Evolutionary conservation across 2,329 filamentous ascomycete genomes (phyloP).

Genomic region (Samsoniella hepiali): DNA sequence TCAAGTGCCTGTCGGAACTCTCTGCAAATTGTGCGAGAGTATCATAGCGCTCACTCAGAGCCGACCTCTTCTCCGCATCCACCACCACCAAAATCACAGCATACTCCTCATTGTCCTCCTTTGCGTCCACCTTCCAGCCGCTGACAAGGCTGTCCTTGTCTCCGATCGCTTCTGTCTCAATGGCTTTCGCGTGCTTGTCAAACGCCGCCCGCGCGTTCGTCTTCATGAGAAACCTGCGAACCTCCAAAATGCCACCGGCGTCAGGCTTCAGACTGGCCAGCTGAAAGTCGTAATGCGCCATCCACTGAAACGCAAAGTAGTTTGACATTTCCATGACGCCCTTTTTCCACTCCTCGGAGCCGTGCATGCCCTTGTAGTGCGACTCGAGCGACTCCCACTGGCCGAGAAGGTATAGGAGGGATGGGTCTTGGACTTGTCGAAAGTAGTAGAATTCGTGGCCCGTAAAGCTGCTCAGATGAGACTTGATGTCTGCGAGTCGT

Average conservation of each 20-base stretch:
- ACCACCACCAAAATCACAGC: not conserved
- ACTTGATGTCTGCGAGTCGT: not conserved
- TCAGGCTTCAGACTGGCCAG: not conserved
- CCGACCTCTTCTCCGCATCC: not conserved
- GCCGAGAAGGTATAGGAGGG: not conserved
- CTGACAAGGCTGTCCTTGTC: not conserved
- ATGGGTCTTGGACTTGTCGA: not conserved
- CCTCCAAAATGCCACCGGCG: not conserved
- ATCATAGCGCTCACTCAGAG: not conserved
- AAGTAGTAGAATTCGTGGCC: not conserved
- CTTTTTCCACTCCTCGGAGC: not conserved
- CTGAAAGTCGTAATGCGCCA: not conserved
- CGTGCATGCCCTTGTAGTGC: not conserved
- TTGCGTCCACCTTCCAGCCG: not conserved
- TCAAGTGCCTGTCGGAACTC: not conserved
- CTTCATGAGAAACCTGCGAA: not conserved
- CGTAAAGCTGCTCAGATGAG: not conserved
- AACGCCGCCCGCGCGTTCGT: not conserved
- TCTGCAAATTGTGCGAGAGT: not conserved
- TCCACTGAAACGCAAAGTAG: not conserved
- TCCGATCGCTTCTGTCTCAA: no score
- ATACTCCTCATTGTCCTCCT: not conserved
- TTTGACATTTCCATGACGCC: not conserved
- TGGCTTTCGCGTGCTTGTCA: not conserved
- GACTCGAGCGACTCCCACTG: conserved; percentile 8